Conservation (phyloP, 225 moss, liverwort and hornwort species). For the Bryum argenteum region DNA sequence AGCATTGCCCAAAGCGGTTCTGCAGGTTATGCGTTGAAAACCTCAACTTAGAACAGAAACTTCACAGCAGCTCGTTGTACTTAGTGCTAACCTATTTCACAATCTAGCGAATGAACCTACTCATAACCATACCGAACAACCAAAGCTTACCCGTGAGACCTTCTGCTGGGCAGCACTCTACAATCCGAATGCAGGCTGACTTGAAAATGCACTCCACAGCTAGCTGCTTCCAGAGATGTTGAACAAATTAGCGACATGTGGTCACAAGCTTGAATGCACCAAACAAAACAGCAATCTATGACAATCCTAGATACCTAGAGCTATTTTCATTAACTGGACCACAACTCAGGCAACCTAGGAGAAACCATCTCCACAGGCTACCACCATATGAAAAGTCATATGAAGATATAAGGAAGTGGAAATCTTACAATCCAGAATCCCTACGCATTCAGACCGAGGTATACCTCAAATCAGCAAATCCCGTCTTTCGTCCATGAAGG, state of each 20-base stretch:
- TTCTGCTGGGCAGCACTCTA: slow-evolving; percentile 94
- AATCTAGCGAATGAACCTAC: background rate
- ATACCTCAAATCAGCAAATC: slow-evolving; percentile 7
- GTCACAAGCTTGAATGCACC: slow-evolving; percentile 5
- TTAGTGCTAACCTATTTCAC: slow-evolving; percentile 5
- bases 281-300: slow-evolving; percentile 2
- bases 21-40: slow-evolving; percentile 46
- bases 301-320: slow-evolving; percentile 18
- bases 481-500: background rate
- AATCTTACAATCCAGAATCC: background rate
- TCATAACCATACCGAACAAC: background rate
- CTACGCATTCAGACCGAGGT: background rate
- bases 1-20: slow-evolving; percentile 86
- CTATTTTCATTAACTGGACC: background rate
- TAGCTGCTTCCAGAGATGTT: slow-evolving; percentile 62
- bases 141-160: slow-evolving; percentile 81
- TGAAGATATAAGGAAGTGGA: slow-evolving; percentile 1
- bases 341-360: background rate
- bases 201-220: slow-evolving; percentile 99
- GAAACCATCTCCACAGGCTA: background rate
- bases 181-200: slow-evolving; percentile 98
- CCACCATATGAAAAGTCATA: background rate
- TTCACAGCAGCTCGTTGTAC: background rate
- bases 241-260: slow-evolving; percentile 26
- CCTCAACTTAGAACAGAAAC: slow-evolving; percentile 21